Percentiles rank a stretch among this genome's conserved stretches.
These are phyloP conservation scores for Thelonectria blattea DNA, from an alignment of 2,329 filamentous ascomycete genomes.

Conservation along the genomic window DNA sequence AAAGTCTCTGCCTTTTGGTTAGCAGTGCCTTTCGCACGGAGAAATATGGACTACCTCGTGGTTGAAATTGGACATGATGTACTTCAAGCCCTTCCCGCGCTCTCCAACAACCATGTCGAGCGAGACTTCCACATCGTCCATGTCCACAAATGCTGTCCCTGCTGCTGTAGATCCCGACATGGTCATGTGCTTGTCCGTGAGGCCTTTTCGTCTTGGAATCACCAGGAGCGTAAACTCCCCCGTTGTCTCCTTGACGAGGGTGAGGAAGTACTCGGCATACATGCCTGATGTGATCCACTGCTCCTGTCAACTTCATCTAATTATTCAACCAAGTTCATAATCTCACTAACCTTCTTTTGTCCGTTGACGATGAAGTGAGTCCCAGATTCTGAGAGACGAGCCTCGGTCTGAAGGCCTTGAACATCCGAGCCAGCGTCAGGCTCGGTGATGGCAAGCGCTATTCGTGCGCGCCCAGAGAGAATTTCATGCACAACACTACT, in stretches of 20 bases:
- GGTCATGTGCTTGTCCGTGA: conserved; percentile 14
- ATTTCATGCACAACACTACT: conserved; percentile 7
- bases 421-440: conserved; percentile 17
- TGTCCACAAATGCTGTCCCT: conserved; percentile 77
- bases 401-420: conserved; percentile 12
- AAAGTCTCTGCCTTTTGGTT: conserved; percentile 5
- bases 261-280: conserved; percentile 18
- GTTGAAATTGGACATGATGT: conserved; percentile 82
- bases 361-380: conserved; percentile 13
- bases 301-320: neutral
- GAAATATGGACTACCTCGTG: conserved; percentile 56
- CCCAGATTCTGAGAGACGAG: conserved; percentile 1
- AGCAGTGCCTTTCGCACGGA: neutral
- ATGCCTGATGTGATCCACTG: conserved; percentile 20
- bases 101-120: conserved; percentile 71
- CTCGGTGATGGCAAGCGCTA: conserved; percentile 14
- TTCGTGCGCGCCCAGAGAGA: conserved; percentile 5
- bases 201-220: conserved; percentile 6
- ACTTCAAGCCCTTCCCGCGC: conserved; percentile 75
- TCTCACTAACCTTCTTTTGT: conserved; percentile 9
- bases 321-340: neutral
- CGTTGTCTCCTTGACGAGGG: conserved; percentile 2
- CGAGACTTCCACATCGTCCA: conserved; percentile 77
- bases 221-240: conserved; percentile 5
- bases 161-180: conserved; percentile 41